Conservation (phyloP, 257 asterid genomes). For the Solanum phureja region DNA sequence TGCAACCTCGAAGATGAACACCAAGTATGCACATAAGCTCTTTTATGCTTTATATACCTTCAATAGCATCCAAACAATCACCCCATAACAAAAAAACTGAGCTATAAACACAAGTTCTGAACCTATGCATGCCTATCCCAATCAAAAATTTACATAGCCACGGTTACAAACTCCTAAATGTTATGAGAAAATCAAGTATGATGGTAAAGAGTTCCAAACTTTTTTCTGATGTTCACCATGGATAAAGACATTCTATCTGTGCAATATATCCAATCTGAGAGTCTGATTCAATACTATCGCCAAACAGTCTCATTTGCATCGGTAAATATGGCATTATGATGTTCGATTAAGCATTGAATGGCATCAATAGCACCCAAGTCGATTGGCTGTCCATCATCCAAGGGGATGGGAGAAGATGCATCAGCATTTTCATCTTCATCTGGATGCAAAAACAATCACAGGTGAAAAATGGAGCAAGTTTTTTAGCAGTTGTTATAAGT, state of each 20-base stretch:
- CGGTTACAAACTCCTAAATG: not conserved
- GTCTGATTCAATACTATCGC: constrained; percentile 21
- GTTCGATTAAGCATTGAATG: constrained; percentile 75
- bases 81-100: not conserved
- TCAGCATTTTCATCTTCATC: constrained; percentile 49
- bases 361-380: constrained; percentile 81
- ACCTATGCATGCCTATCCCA: not conserved
- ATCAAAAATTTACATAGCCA: constrained; percentile 6
- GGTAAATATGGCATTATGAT: constrained; percentile 70
- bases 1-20: not conserved
- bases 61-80: not conserved
- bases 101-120: not conserved
- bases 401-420: constrained; percentile 70
- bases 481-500: not conserved
- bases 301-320: constrained; percentile 84
- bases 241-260: constrained; percentile 20
- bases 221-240: not conserved
- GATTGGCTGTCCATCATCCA: constrained; percentile 59
- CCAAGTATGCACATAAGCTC: not conserved
- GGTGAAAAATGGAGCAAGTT: not conserved
- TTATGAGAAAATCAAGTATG: not conserved
- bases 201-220: not conserved
- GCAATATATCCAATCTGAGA: constrained; percentile 3
- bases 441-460: constrained; percentile 12
- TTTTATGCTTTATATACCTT: not conserved